A percentile compares a stretch with the other conserved stretches of the same genome.
Evolutionary conservation across 2,329 filamentous ascomycete genomes (phyloP).

Genomic region (Fusarium cyanostomum): DNA sequence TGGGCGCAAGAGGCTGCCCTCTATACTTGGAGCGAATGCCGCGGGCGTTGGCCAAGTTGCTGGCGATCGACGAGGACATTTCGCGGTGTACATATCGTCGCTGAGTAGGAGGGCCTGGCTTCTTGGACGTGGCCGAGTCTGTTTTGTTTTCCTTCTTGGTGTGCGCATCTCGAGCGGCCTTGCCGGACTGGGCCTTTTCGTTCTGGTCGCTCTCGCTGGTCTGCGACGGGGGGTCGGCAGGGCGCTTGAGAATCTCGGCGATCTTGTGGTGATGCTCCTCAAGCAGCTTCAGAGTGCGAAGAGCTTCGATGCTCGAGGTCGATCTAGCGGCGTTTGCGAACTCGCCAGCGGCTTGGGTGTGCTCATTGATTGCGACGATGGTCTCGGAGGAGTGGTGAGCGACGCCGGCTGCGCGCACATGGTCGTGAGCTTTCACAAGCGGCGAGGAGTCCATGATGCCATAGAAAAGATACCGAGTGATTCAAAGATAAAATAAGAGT

Average conservation of each 20-base stretch:
- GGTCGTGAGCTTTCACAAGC: constrained; percentile 78
- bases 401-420: constrained; percentile 86
- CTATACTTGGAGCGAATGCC: constrained; percentile 76
- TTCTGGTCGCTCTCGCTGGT: constrained; percentile 36
- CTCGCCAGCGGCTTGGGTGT: constrained; percentile 86
- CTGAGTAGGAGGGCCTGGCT: constrained; percentile 51
- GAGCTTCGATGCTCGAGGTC: constrained; percentile 75
- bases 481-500: neutral
- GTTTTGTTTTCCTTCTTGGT: constrained; percentile 33
- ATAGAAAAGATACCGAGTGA: neutral
- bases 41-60: constrained; percentile 84
- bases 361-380: constrained; percentile 84
- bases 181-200: constrained; percentile 46
- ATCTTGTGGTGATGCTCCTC: constrained; percentile 88
- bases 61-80: constrained; percentile 84
- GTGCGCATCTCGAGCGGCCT: constrained; percentile 35
- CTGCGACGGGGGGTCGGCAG: constrained; percentile 58
- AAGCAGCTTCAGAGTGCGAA: constrained; percentile 84
- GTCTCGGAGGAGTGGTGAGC: constrained; percentile 77
- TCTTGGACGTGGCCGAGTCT: constrained; percentile 41
- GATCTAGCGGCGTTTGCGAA: constrained; percentile 83
- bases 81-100: constrained; percentile 70
- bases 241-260: constrained; percentile 80
- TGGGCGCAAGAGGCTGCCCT: constrained; percentile 74
- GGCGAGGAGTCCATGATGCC: constrained; percentile 52